Base-by-base conservation (phyloP, 345 rosid genomes). In the Ailanthus altissimus region DNA sequence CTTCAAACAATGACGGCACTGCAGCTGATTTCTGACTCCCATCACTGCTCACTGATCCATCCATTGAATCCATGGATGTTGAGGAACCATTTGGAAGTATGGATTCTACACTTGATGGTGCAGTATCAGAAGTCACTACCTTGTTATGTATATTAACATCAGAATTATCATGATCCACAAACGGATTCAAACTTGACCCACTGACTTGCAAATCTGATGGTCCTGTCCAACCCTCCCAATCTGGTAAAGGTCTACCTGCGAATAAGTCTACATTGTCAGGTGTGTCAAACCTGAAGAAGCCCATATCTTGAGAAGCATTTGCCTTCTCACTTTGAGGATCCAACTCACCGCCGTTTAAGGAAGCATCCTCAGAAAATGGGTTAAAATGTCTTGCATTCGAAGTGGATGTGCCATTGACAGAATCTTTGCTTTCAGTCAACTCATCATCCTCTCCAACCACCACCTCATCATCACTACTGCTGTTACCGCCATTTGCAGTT, bases 181-280 rank as follows among this genome's bases (percentile, higher is more conserved):
- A 89, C 23, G 97, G 97, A 77, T 91, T 96, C 76, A 82, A 77
- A 75, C 86, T 82, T 15, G 93, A 84, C 38, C 93, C 86, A 18
- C 88, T 88, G 16, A 80, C 71, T 79, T 85, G 92, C 89, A 90
- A 71, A 82, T 83, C 91, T 4, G 89, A 78, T 72, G 92, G 20
- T 79, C 87, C 92, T 25, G 89, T 88, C 99, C 98, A 96, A 47
- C 92, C 90, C 3, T 88, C 98, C 99, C 99, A 96, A 74, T 88
- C 97, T 3, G 93, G 92, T 76, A 86, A 77, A 54, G 94, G 75
- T 75, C 91, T 83, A 47, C 78, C 92, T 49, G 80, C 86, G 73
- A 85, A 89, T 75, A 89, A 70, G 75, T 88, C 94, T 73, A 89
- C 88, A 18, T 82, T 85, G 63, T 84, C 87, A 2, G 91, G 80